Evolutionary conservation across 805 yeast species (phyloP).

Genomic region (Pichia californica): DNA sequence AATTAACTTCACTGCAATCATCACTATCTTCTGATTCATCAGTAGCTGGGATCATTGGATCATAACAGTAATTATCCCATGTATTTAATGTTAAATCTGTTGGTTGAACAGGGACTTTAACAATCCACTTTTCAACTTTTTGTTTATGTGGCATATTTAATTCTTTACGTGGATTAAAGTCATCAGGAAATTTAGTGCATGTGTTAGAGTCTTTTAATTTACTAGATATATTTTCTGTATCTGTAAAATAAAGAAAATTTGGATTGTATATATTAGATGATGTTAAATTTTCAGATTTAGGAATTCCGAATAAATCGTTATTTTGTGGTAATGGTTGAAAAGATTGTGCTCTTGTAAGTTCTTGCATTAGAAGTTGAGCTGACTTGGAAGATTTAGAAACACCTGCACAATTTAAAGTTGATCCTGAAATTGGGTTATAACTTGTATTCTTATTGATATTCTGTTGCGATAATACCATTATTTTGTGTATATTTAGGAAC

Average conservation of each 20-base stretch:
- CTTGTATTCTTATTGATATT: background rate
- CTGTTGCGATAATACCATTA: background rate
- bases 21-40: conserved; percentile 16
- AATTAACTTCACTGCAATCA: conserved; percentile 16
- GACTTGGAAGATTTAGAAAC: background rate
- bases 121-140: conserved; percentile 61
- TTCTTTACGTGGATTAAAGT: conserved; percentile 57
- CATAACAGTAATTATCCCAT: conserved; percentile 43
- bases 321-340: background rate
- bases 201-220: background rate
- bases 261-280: background rate
- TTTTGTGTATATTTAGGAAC: too few species aligned
- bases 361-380: background rate
- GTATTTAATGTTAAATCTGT: conserved; percentile 16
- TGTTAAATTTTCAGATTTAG: background rate
- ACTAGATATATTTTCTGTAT: too few species aligned
- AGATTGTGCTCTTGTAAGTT: background rate
- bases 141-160: conserved; percentile 60
- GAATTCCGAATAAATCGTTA: background rate
- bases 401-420: background rate
- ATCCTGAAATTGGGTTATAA: too few species aligned
- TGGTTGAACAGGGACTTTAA: conserved; percentile 43
- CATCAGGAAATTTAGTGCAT: conserved; percentile 32
- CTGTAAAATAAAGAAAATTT: too few species aligned
- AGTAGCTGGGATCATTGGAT: conserved; percentile 35